Conservation (phyloP, 1,284 basidiomycete species). For the Leccinum subspadiceum region DNA sequence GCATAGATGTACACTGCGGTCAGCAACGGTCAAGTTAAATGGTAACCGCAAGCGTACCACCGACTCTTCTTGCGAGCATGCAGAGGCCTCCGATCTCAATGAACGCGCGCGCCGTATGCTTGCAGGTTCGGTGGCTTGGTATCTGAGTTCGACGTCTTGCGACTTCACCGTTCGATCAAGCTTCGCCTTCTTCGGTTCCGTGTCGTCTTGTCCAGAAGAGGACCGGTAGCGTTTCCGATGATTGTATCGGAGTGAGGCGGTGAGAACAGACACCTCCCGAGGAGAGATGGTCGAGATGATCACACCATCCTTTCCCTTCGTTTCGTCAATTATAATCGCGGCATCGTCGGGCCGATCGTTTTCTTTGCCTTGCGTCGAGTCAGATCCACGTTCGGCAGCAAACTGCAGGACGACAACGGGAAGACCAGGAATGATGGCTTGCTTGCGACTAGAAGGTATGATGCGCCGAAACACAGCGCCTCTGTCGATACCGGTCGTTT, state of each 20-base stretch:
- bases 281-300: neutral
- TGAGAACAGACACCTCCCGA: neutral
- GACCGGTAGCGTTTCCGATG: constrained; percentile 22
- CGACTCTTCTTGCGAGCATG: constrained; percentile 5
- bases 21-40: neutral
- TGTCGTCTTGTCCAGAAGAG: constrained; percentile 1
- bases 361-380: neutral
- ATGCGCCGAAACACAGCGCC: neutral
- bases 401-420: neutral
- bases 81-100: constrained; percentile 23
- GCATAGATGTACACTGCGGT: constrained; percentile 8
- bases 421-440: neutral
- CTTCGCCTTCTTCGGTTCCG: constrained; percentile 22
- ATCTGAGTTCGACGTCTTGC: constrained; percentile 9
- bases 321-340: neutral
- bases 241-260: neutral
- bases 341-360: neutral
- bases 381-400: neutral
- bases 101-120: constrained; percentile 32
- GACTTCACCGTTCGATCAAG: constrained; percentile 9
- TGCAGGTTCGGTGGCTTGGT: constrained; percentile 24
- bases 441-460: neutral
- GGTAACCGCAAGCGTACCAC: constrained; percentile 9
- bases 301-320: neutral
- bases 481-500: neutral